These are phyloP conservation scores for Monosporascus sp. DNA, from an alignment of 2,329 filamentous ascomycete species.

Conservation along the genomic window DNA sequence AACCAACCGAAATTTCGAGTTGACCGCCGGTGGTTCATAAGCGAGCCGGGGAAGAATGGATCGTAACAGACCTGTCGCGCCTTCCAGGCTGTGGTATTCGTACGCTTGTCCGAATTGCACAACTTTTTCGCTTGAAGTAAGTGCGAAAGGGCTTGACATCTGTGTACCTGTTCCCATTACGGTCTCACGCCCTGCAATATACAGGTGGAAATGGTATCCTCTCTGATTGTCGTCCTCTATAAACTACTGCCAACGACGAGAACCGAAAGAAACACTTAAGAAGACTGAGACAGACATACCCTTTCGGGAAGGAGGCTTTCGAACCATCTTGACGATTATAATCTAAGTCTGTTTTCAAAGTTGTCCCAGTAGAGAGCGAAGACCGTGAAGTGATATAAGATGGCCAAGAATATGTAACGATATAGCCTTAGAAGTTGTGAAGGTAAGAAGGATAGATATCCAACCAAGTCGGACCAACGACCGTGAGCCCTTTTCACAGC, in stretches of 20 bases:
- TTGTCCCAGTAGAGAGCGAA: no score
- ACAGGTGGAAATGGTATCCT: neutral
- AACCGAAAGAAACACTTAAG: constrained; percentile 2
- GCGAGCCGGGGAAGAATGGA: neutral
- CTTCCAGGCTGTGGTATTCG: neutral
- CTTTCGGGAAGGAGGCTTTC: constrained; percentile 53
- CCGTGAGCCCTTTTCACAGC: no score
- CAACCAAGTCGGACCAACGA: no score
- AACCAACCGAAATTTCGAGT: no score
- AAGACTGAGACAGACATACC: constrained; percentile 48
- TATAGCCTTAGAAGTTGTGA: no score
- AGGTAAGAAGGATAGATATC: no score
- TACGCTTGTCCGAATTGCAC: neutral
- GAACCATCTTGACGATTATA: constrained; percentile 38
- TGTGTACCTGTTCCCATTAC: neutral
- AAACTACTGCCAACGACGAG: neutral
- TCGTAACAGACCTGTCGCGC: neutral
- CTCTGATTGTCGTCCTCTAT: neutral
- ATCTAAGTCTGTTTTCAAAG: no score
- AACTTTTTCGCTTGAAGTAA: neutral
- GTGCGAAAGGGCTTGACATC: neutral
- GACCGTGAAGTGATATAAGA: no score
- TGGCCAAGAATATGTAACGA: no score
- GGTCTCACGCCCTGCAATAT: neutral
- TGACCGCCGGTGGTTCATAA: neutral